Evolutionary conservation across 306 rosid species (phyloP).

Genomic region (Trifolium pratense): DNA sequence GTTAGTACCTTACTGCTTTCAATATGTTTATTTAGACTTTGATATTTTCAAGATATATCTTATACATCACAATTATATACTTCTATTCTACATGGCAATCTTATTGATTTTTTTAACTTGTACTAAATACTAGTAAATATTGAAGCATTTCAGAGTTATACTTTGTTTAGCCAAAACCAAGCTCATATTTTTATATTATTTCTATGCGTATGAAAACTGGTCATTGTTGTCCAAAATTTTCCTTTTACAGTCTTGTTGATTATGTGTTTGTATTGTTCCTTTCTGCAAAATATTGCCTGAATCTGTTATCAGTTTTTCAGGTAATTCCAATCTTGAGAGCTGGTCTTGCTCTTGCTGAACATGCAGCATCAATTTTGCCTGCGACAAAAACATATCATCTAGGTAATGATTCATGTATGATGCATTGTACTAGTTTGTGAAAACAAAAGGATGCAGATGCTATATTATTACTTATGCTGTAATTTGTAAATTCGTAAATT

Average conservation of each 20-base stretch:
- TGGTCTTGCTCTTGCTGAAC: conserved; percentile 88
- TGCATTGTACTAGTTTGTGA: conserved; percentile 1
- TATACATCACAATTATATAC: neutral
- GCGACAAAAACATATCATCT: conserved; percentile 85
- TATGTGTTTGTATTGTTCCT: conserved; percentile 20
- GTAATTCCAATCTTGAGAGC: conserved; percentile 92
- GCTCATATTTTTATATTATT: neutral
- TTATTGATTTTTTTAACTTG: neutral
- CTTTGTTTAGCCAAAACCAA: conserved; percentile 29
- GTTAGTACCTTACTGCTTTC: conserved; percentile 49
- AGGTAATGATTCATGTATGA: conserved; percentile 56
- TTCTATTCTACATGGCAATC: neutral
- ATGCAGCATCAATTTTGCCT: conserved; percentile 79
- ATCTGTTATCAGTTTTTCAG: conserved; percentile 54
- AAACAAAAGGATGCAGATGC: no score
- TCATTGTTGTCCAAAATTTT: conserved; percentile 10
- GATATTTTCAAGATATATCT: conserved; percentile 1
- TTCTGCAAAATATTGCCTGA: conserved; percentile 41
- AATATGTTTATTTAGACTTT: conserved; percentile 12
- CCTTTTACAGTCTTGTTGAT: conserved; percentile 7
- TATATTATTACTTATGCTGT: no score
- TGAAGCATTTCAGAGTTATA: conserved; percentile 1
- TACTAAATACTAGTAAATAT: neutral
- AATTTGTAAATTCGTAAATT: no score
- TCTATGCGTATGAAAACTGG: neutral